phyloP scores from a whole-genome alignment of 2,329 filamentous ascomycete species.

The Fusarium sp. region DNA sequence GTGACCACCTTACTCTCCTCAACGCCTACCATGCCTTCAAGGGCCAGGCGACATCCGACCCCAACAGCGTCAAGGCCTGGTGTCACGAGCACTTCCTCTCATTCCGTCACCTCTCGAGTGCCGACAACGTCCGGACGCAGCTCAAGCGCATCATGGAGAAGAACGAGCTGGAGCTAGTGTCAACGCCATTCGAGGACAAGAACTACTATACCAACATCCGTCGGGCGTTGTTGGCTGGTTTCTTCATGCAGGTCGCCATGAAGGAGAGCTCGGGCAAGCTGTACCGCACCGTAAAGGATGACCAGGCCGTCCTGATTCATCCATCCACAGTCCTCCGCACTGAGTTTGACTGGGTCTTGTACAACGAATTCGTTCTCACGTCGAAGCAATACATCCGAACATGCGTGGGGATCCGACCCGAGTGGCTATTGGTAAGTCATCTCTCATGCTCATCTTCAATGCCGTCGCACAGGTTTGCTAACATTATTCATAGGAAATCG shows the following conservation, averaged over 20 bases:
- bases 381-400: constrained; percentile 98
- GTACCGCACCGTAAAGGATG: constrained; percentile 96
- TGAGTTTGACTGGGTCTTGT: constrained; percentile 96
- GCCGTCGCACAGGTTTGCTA: constrained; percentile 16
- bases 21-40: constrained; percentile 99
- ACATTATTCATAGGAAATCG: constrained; percentile 77
- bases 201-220: constrained; percentile 99
- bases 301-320: constrained; percentile 92
- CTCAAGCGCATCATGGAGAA: constrained; percentile 98
- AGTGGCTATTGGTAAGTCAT: constrained; percentile 86
- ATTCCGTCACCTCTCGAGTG: constrained; percentile 87
- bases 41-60: constrained; percentile 69
- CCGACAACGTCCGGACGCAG: constrained; percentile 93
- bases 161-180: constrained; percentile 85
- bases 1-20: constrained; percentile 94
- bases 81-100: constrained; percentile 97
- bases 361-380: constrained; percentile 98
- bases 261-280: constrained; percentile 88
- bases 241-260: constrained; percentile 99
- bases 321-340: constrained; percentile 90
- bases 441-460: not conserved
- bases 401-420: constrained; percentile 89
- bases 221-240: constrained; percentile 89
- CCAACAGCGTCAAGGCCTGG: constrained; percentile 84
- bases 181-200: constrained; percentile 92